Evolutionary conservation across 2,329 filamentous ascomycete species (phyloP), one percentile per base, ranked within the genome.

Genomic region (Sporothrix pseudoabietina): DNA sequence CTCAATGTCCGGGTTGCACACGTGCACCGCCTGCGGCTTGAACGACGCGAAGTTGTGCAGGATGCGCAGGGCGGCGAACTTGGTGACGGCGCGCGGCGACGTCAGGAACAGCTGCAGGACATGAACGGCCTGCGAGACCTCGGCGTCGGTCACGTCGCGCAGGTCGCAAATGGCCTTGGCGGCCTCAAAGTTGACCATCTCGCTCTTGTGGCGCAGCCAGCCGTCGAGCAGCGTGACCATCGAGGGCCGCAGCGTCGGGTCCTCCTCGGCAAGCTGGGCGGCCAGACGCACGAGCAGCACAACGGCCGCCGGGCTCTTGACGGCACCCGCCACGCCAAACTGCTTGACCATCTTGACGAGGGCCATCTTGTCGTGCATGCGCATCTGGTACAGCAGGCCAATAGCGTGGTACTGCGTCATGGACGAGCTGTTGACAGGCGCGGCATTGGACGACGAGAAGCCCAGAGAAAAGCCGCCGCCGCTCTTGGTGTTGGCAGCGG

Each of bases 331-430:
- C 71, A 91, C 91, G 71, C 94, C 94, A 81, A 98, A 98, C 82
- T 99, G 96, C 85, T 99, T 96, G n/a, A 99, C 95, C 96, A 99
- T 98, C 88, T 99, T 99, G 75, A 98, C 95, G 78, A 99, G 85
- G 30, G 96, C 94, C 96, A 99, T 99, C 79, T 96, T 90, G 82
- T 99, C 96, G 82, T 98, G 94, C 79, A 92, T 92, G 79, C 96
- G 92, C 94, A 98, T 98, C 84, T 98, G 95, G 82, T 98, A 99
- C 61, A 99, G 84, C 72, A 99, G 88, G 76, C 96, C 96, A 84
- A 99, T 97, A 76, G 96, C 96, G 82, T 99, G 96, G 83, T 99
- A 99, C 82, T 99, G 96, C 73, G 94, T 92, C 94, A 98, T 98
- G 80, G 93, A 97, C 77, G 96, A 98, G 79, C 94, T 95, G 84